Evolutionary conservation across 345 rosid species (phyloP), one percentile per base, ranked within the genome.

Genomic region (Hirschfeldia incana): DNA sequence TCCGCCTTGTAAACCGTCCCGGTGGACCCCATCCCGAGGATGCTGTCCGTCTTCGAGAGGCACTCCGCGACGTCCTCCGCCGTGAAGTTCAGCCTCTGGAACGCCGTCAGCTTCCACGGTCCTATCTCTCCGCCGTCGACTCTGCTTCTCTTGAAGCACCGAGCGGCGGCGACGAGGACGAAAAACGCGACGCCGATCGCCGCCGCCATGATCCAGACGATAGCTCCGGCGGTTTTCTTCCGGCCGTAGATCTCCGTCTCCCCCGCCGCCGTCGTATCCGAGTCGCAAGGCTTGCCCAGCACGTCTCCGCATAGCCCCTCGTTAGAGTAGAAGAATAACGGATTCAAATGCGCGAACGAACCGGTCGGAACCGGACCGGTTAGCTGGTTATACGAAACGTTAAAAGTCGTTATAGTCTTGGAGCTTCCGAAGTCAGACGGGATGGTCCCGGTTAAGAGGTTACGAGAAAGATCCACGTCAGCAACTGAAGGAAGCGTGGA

Each of bases 1-100:
- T 90, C 97, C 0, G 97, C 97, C 65, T 89, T 87, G 80, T 96
- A 92, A 0, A 96, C 99, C 0, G 97, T 96, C 6, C 99, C 99
- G 0, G 99, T 83, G 3, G 95, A 87, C 58, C 99, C 99, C 97
- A 96, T 93, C 33, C 99, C 99, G 61, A 96, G 8, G 60, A 96
- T 87, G 88, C 87, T 92, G 46, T 96, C 90, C 1, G 89, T 87
- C 78, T 84, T 85, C 0, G 93, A 79, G 4, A 93, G 74, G 51
- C 98, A 90, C 72, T 96, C 99, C 1, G 89, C 72, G 29, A 96
- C 94, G 15, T 93, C 97, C 1, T 92, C 98, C 12, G 95, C 97
- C 73, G 97, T 84, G 89, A 93, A 96, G 80, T 88, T 96, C 12
- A 93, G 69, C 76, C 97, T 81, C 72, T 92, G 99, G 76, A 93